Evolutionary conservation across 495 filamentous ascomycete genomes (phyloP).

Genomic region (Penicillium verhagenii): DNA sequence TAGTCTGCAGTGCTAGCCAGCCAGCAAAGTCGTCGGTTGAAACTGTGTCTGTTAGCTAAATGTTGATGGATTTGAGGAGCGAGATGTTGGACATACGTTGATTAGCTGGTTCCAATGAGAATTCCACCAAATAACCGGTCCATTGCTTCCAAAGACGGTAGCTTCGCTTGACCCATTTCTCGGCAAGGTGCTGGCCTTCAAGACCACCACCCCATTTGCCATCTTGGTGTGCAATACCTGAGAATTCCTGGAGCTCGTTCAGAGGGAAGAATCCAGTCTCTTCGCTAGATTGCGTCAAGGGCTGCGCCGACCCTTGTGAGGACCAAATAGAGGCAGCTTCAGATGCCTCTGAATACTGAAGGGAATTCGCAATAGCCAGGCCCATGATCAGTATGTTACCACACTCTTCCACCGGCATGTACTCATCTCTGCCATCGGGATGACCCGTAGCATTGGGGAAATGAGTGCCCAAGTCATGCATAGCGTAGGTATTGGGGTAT

Average conservation of each 20-base stretch:
- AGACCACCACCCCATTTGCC: constrained; percentile 51
- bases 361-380: constrained; percentile 76
- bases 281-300: constrained; percentile 16
- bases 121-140: constrained; percentile 89
- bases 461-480: constrained; percentile 87
- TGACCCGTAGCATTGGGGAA: constrained; percentile 95
- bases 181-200: constrained; percentile 48
- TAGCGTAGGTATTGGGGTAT: constrained; percentile 87
- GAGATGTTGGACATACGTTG: constrained; percentile 55
- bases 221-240: constrained; percentile 49
- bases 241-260: constrained; percentile 37
- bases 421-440: constrained; percentile 82
- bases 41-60: constrained; percentile 32
- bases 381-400: constrained; percentile 97
- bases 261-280: constrained; percentile 41
- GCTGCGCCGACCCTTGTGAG: constrained; percentile 27
- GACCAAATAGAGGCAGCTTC: constrained; percentile 54
- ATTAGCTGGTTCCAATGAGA: constrained; percentile 77
- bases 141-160: constrained; percentile 89
- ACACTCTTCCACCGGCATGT: constrained; percentile 97
- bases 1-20: constrained; percentile 89
- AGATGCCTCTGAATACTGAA: constrained; percentile 64
- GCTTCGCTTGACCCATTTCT: constrained; percentile 59
- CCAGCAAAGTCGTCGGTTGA: constrained; percentile 96
- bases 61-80: neutral